phyloP scores from a whole-genome alignment of 179 eudicot genomes.

The Drosera spatulata region DNA sequence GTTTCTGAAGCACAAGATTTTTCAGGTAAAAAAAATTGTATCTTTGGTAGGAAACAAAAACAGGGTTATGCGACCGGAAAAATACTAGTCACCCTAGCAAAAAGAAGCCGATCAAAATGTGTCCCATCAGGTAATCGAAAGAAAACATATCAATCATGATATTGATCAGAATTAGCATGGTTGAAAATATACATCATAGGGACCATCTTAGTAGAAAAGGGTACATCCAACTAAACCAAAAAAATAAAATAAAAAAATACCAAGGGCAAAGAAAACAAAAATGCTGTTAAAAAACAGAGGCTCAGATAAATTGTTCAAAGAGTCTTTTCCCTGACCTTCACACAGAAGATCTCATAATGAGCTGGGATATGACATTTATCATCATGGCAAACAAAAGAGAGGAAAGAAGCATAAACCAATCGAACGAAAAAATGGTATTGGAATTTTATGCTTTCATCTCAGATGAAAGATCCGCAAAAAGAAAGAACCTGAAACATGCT shows the following conservation, averaged over 20 bases:
- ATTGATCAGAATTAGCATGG: conserved; percentile 20
- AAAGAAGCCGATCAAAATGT: neutral
- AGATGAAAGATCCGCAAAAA: too few relatives aligned
- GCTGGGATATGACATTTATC: conserved; percentile 7
- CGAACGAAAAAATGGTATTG: neutral
- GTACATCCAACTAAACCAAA: too few relatives aligned
- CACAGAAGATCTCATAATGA: conserved; percentile 1
- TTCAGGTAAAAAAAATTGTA: too few relatives aligned
- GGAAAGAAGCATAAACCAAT: neutral
- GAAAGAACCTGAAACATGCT: too few relatives aligned
- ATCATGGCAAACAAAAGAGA: neutral
- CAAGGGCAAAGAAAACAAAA: too few relatives aligned
- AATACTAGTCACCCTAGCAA: neutral
- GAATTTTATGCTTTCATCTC: too few relatives aligned
- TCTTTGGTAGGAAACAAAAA: too few relatives aligned
- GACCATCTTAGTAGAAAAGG: neutral
- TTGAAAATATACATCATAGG: conserved; percentile 9
- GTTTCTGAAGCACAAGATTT: too few relatives aligned
- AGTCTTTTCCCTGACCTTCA: neutral
- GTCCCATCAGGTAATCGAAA: conserved; percentile 3
- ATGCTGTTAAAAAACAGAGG: neutral
- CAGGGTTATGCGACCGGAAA: too few relatives aligned
- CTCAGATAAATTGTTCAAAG: neutral
- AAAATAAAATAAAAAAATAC: neutral
- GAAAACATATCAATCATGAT: conserved; percentile 8